Base-by-base conservation (phyloP, 108 stramenopile genomes). In the Nannochloropsis gaditana region DNA sequence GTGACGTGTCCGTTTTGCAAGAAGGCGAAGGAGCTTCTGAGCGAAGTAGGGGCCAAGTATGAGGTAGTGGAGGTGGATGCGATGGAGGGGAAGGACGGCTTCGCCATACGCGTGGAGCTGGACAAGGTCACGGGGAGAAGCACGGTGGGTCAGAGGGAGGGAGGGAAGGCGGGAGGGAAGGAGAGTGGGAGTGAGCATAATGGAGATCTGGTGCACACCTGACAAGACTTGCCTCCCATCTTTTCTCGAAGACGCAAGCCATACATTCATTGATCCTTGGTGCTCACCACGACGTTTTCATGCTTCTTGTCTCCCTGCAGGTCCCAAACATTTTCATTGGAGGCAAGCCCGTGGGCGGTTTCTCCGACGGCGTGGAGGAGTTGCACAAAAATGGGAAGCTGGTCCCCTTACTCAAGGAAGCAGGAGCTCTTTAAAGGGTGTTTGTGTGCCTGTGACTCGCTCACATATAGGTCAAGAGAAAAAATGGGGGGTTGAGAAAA, bases 291-390 rank as follows among this genome's bases (percentile, higher is more conserved):
- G 31, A 31, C 31, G 31, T 31, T 1, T 31, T 1, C 31, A 10
- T 50, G 11, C 15, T 50, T 50, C 47, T 15, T 15, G 19, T 73
- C 59, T 3, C n/a, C 59, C 19, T n/a, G 4, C 59, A 73, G 59
- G 59, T 73, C 19, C 59, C 59, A 15, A 73, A 73, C 59, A 73
- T 73, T 73, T 73, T 73, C 59, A 73, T 73, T n/a, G 59, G 59
- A n/a, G 59, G 59, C 59, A 73, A 73, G 59, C 59, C 59, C 59
- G 59, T 73, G 59, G 59, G 59, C n/a, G 59, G 59, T 73, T 73
- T 73, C n/a, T n/a, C 59, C 19, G 59, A 73, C 8, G 59, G 59
- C 19, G n/a, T 73, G 19, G 59, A 73, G n/a, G n/a, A 73, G 59
- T 6, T 73, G 59, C 59, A 73, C 59, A 15, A 73, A n/a, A n/a